Conservation (phyloP, 129 eudicot genomes). For the Flaveria robusta region DNA sequence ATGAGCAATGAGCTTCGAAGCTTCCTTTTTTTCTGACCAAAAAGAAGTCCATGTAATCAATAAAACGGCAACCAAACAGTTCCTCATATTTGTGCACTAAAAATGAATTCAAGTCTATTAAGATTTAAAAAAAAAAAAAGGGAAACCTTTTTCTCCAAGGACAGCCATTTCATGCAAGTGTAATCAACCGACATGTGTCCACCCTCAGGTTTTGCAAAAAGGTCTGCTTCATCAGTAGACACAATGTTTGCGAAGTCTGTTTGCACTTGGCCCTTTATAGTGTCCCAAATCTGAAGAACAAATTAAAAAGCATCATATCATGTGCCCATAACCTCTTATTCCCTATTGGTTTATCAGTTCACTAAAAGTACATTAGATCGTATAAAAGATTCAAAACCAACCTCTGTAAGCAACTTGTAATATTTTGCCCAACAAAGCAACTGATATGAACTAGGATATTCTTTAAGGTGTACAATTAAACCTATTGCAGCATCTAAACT, state of each 20-base stretch:
- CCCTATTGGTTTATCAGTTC: neutral
- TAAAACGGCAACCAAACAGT: slow-evolving; percentile 13
- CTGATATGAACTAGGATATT: neutral
- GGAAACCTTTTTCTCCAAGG: slow-evolving; percentile 67
- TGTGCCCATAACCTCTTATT: neutral
- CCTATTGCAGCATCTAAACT: neutral
- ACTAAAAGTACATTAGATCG: neutral
- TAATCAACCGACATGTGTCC: slow-evolving; percentile 90
- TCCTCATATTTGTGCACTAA: slow-evolving; percentile 1
- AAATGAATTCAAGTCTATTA: neutral
- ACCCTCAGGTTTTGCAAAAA: slow-evolving; percentile 59
- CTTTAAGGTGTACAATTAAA: neutral
- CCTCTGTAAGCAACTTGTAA: neutral
- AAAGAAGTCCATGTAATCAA: slow-evolving; percentile 10
- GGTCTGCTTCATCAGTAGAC: slow-evolving; percentile 44
- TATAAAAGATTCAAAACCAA: neutral
- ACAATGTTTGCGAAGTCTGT: slow-evolving; percentile 77
- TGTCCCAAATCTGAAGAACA: slow-evolving; percentile 88
- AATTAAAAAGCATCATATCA: slow-evolving; percentile 18
- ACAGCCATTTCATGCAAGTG: slow-evolving; percentile 90
- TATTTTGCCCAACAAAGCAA: neutral
- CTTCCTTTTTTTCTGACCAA: slow-evolving; percentile 82
- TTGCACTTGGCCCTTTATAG: slow-evolving; percentile 82
- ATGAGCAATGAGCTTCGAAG: slow-evolving; percentile 64
- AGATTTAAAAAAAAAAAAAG: neutral